phyloP scores from a whole-genome alignment of 805 yeast species.

The Maudiozyma turicensis region DNA sequence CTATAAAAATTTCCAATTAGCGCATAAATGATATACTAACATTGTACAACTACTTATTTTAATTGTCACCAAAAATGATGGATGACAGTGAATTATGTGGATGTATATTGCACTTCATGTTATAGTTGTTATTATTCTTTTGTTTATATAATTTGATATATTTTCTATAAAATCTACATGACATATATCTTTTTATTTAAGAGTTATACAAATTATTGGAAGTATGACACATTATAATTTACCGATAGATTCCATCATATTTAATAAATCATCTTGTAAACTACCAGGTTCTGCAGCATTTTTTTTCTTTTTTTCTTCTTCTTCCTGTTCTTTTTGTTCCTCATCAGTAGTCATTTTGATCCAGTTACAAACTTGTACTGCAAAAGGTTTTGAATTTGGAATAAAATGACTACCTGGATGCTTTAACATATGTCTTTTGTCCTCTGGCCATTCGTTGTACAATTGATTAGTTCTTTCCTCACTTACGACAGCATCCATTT shows the following conservation, averaged over 20 bases:
- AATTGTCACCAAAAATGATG: too few species aligned
- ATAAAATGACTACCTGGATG: conserved; percentile 97
- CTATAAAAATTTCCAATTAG: too few species aligned
- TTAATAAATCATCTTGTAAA: conserved; percentile 29
- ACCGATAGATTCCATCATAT: conserved; percentile 34
- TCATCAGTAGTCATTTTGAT: conserved; percentile 9
- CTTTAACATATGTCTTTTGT: conserved; percentile 39
- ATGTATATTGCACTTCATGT: too few species aligned
- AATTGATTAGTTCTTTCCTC: conserved; percentile 55
- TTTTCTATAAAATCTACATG: too few species aligned
- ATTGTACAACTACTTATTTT: too few species aligned
- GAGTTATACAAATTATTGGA: conserved; percentile 2
- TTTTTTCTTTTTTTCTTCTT: neutral
- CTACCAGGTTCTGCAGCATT: conserved; percentile 1
- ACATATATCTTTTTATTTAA: too few species aligned
- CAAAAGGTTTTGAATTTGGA: conserved; percentile 62
- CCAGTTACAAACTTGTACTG: conserved; percentile 30
- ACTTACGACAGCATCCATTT: conserved; percentile 77
- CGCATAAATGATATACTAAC: too few species aligned
- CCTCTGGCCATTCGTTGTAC: conserved; percentile 39
- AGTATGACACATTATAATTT: conserved; percentile 11
- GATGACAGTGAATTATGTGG: too few species aligned
- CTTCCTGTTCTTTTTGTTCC: neutral
- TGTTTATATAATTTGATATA: too few species aligned
- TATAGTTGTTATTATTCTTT: too few species aligned